phyloP scores from a whole-genome alignment of 2,329 filamentous ascomycete species.

The Gyromitra esculenta region DNA sequence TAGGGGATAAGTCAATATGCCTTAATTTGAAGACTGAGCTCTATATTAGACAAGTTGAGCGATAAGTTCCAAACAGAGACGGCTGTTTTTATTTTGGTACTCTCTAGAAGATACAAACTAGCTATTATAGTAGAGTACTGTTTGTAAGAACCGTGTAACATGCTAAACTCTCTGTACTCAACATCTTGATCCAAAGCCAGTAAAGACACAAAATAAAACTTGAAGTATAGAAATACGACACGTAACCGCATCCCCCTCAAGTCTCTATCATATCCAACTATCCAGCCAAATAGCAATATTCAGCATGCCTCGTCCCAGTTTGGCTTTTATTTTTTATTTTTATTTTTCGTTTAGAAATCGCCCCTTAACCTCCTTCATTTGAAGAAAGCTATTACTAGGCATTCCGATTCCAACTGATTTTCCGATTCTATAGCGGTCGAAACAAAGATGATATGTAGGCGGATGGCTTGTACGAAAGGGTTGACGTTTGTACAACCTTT shows the following conservation, averaged over 20 bases:
- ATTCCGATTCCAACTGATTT: constrained; percentile 22
- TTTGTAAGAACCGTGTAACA: constrained; percentile 22
- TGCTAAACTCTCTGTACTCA: constrained; percentile 14
- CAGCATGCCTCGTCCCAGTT: constrained; percentile 35
- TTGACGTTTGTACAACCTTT: constrained; percentile 14
- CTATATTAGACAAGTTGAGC: neutral
- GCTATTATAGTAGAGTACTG: constrained; percentile 21
- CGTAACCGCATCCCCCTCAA: constrained; percentile 38
- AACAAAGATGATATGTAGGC: constrained; percentile 21
- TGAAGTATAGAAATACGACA: constrained; percentile 39
- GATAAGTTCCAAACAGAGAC: constrained; percentile 23
- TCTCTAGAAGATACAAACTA: constrained; percentile 15
- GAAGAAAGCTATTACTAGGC: constrained; percentile 3
- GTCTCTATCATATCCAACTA: constrained; percentile 8
- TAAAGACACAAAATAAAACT: constrained; percentile 8
- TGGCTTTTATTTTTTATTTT: constrained; percentile 19
- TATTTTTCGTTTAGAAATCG: constrained; percentile 30
- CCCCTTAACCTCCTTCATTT: constrained; percentile 8
- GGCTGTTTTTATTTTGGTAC: constrained; percentile 40
- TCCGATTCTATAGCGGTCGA: constrained; percentile 15
- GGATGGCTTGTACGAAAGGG: constrained; percentile 19
- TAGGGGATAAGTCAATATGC: no score
- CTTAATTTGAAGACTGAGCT: neutral
- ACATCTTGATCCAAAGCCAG: constrained; percentile 11
- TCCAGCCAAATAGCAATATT: constrained; percentile 16